Evolutionary conservation across 1,284 basidiomycete genomes (phyloP), one percentile per base, ranked within the genome.

Genomic region (Irpex sp.): DNA sequence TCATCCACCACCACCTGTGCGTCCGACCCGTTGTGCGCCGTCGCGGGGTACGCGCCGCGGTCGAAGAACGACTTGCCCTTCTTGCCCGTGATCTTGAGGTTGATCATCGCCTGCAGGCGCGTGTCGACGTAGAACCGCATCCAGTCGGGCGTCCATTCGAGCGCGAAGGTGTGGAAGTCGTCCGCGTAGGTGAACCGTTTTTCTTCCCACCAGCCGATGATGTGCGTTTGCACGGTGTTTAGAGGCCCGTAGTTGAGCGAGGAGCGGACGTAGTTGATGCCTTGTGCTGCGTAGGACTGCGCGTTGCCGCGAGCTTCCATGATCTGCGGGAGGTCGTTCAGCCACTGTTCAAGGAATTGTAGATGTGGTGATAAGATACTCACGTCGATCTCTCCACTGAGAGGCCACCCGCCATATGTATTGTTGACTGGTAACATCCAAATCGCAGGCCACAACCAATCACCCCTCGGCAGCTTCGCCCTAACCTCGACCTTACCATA

Each of bases 361-460:
- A 26, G 3, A 26, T 26, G 21, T 26, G 21, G n/a, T n/a, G n/a
- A n/a, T n/a, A 26, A 26, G 3, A 36, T 17, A 75, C 79, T 26
- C 57, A 84, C 83, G 70, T 93, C 91, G 61, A 93, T 92, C 77
- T 90, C 88, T 65, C 88, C 87, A 68, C 82, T 87, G 54, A 82
- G 74, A 0, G 93, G 93, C 92, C 92, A 94, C 0, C 74, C 64
- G 0, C 93, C 93, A 69, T 94, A 95, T 1, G 81, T 81, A 62
- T 81, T 80, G 61, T 89, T 78, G 64, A 80, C 81, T 15, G 93
- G 92, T 61, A 93, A 74, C 91, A 94, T 89, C 88, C 89, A 92
- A 63, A 95, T 85, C 0, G 90, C 88, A 1, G 92, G 93, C 92
- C 93, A 94, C 59, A 94, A 76, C 93, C 91, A 87, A 67, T 86